These are phyloP conservation scores for Haematococcus sp. DNA, from an alignment of 139 green algal genomes.

Conservation along the genomic window DNA sequence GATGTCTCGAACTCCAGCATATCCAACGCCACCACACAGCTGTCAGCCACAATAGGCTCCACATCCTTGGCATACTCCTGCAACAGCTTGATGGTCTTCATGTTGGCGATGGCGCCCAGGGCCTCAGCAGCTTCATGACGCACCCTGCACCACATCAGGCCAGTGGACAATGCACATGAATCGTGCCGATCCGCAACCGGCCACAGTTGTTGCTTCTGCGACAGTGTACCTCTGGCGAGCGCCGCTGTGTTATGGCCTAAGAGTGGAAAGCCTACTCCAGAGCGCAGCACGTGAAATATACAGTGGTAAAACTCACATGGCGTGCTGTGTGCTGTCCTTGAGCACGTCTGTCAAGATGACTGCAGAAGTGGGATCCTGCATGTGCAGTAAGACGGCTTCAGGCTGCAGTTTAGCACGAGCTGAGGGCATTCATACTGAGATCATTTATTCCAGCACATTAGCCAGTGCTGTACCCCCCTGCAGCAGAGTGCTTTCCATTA, in stretches of 20 bases:
- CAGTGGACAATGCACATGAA: too few relatives aligned
- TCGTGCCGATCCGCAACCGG: too few relatives aligned
- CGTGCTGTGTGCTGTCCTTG: constrained; percentile 72
- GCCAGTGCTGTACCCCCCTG: too few relatives aligned
- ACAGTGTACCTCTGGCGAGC: too few relatives aligned
- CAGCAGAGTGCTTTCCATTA: too few relatives aligned
- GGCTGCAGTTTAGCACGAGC: too few relatives aligned
- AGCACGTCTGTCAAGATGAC: constrained; percentile 52
- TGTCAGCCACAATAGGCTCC: constrained; percentile 93
- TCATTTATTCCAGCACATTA: too few relatives aligned
- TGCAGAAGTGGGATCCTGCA: constrained; percentile 62
- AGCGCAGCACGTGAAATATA: too few relatives aligned
- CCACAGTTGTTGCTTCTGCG: too few relatives aligned
- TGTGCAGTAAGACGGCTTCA: background rate
- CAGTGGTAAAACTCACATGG: constrained; percentile 66
- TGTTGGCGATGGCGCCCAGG: constrained; percentile 78
- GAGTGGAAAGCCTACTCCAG: too few relatives aligned
- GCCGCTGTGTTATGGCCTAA: too few relatives aligned
- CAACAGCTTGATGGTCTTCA: constrained; percentile 61
- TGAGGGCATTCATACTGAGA: too few relatives aligned
- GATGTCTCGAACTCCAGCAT: constrained; percentile 85
- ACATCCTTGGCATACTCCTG: constrained; percentile 60
- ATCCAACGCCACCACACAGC: constrained; percentile 94
- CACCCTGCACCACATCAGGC: constrained; percentile 56
- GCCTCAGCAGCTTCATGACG: constrained; percentile 97